Conservation (phyloP, 2,329 filamentous ascomycete species). For the Pyrenochaeta sp. region DNA sequence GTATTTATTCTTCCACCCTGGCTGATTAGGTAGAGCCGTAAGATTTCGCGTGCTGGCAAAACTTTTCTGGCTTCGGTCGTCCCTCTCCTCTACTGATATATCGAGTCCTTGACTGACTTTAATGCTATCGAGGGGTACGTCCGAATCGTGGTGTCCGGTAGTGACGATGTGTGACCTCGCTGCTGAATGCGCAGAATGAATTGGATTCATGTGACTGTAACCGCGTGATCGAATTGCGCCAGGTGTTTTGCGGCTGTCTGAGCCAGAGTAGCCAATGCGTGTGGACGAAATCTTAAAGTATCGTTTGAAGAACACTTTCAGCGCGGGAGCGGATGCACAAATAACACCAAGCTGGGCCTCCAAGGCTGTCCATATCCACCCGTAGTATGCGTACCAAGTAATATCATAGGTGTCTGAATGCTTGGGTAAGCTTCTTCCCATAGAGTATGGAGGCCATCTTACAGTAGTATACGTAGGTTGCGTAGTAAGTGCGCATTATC, state of each 20-base stretch:
- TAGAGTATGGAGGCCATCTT: neutral
- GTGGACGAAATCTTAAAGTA: constrained; percentile 40
- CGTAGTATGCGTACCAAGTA: constrained; percentile 49
- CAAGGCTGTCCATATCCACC: constrained; percentile 51
- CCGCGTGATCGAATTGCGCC: constrained; percentile 2
- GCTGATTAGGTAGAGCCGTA: constrained; percentile 21
- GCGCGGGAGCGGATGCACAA: constrained; percentile 52
- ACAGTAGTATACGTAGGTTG: constrained; percentile 40
- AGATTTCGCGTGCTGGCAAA: constrained; percentile 26
- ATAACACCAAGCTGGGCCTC: constrained; percentile 53
- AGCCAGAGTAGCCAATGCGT: constrained; percentile 14
- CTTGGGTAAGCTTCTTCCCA: neutral
- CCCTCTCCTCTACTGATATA: constrained; percentile 27
- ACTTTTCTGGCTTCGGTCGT: constrained; percentile 25
- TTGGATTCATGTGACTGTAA: neutral
- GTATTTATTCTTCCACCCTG: constrained; percentile 2
- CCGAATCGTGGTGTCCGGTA: constrained; percentile 8
- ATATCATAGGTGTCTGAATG: constrained; percentile 46
- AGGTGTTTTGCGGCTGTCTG: constrained; percentile 9
- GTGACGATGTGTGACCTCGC: constrained; percentile 15
- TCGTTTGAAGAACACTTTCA: constrained; percentile 54
- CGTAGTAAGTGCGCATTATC: constrained; percentile 49
- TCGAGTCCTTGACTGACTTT: constrained; percentile 30
- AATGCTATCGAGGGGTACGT: constrained; percentile 27
- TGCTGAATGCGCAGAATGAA: constrained; percentile 1